Evolutionary conservation across 768 basidiomycete genomes (phyloP).

Genomic region (Agaricus bisporus): DNA sequence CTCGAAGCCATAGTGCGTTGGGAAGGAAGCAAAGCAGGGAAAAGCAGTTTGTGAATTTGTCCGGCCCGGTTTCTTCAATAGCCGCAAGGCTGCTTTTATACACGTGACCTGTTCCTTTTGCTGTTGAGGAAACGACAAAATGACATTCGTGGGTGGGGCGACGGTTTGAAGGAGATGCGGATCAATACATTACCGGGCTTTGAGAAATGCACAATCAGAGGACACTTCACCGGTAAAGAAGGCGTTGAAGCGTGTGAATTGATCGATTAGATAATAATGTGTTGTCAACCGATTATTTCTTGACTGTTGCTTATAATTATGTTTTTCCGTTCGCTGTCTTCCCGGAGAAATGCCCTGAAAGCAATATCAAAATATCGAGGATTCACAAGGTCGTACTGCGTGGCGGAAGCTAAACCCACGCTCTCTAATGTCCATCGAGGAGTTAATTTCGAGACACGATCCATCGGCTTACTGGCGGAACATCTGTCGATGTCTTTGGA

Average conservation of each 20-base stretch:
- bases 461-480: constrained; percentile 51
- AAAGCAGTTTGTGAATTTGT: background rate
- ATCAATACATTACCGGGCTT: too few species aligned
- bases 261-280: background rate
- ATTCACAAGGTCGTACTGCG: background rate
- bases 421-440: constrained; percentile 64
- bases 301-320: background rate
- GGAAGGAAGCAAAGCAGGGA: background rate
- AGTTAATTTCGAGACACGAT: constrained; percentile 67
- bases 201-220: too few species aligned
- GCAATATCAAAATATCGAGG: background rate
- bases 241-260: background rate
- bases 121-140: too few species aligned
- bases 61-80: constrained; percentile 2
- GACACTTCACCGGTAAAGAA: too few species aligned
- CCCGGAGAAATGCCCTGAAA: background rate
- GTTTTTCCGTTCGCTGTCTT: background rate
- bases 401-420: background rate
- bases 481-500: constrained; percentile 74
- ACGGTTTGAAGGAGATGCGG: too few species aligned
- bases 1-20: background rate
- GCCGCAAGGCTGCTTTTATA: background rate
- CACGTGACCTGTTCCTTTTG: background rate
- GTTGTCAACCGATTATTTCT: background rate
- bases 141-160: too few species aligned